These are phyloP conservation scores for Aspergillus homomorphus DNA, from an alignment of 495 filamentous ascomycete genomes.

Conservation along the genomic window DNA sequence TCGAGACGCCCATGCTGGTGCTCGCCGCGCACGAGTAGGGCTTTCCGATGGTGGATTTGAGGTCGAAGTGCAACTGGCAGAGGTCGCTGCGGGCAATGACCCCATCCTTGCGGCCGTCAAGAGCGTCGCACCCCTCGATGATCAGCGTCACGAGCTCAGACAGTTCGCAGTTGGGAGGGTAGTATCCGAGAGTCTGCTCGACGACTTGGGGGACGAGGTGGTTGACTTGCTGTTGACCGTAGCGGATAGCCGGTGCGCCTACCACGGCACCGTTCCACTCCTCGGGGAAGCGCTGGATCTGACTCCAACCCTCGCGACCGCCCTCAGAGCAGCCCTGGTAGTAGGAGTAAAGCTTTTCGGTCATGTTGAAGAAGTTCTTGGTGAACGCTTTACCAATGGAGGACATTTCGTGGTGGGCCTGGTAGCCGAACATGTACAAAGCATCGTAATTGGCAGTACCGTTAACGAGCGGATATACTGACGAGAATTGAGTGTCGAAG, in stretches of 20 bases:
- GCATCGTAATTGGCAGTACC: conserved; percentile 43
- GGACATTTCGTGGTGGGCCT: conserved; percentile 31
- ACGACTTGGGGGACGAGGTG: conserved; percentile 48
- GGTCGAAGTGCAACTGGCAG: conserved; percentile 40
- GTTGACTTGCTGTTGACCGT: conserved; percentile 6
- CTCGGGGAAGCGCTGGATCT: conserved; percentile 46
- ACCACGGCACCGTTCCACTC: conserved; percentile 45
- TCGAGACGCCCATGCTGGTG: conserved; percentile 7
- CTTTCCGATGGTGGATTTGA: conserved; percentile 38
- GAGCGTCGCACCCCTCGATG: conserved; percentile 47
- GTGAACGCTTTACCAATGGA: conserved; percentile 39
- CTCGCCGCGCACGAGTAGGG: conserved; percentile 38
- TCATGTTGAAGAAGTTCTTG: conserved; percentile 29
- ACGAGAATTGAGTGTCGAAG: conserved; percentile 37
- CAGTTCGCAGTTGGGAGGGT: conserved; percentile 71
- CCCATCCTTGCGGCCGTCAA: conserved; percentile 49
- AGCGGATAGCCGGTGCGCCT: conserved; percentile 35
- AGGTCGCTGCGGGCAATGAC: conserved; percentile 49
- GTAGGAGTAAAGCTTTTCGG: conserved; percentile 48
- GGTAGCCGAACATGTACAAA: conserved; percentile 47
- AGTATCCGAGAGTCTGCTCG: conserved; percentile 75
- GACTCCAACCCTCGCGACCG: conserved; percentile 47
- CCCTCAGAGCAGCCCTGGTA: conserved; percentile 54
- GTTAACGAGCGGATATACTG: conserved; percentile 38
- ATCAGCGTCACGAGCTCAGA: conserved; percentile 70